A percentile compares a stretch with the other conserved stretches of the same genome.
These are phyloP conservation scores for Gossypium sturtianum DNA, from an alignment of 345 rosid species.

Conservation along the genomic window DNA sequence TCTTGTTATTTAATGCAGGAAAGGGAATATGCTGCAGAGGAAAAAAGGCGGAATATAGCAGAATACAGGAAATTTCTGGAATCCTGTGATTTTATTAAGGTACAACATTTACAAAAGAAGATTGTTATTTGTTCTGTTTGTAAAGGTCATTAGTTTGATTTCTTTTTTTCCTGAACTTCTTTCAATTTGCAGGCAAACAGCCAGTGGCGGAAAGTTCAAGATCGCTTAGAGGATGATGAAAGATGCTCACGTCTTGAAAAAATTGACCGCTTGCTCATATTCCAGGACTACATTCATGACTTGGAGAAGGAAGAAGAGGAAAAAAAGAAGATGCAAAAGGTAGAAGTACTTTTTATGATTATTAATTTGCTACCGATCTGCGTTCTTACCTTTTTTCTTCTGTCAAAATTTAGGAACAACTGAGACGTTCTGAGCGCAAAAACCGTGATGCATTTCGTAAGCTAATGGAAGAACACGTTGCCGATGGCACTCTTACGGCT, in stretches of 20 bases:
- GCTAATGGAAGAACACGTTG: conserved; percentile 74
- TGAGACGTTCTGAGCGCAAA: conserved; percentile 84
- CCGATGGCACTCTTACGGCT: conserved; percentile 70
- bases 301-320: conserved; percentile 92
- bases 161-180: conserved; percentile 17
- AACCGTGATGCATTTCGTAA: conserved; percentile 80
- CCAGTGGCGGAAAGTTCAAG: conserved; percentile 93
- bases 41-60: conserved; percentile 49
- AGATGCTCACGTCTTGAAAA: conserved; percentile 82
- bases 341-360: conserved; percentile 24
- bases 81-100: conserved; percentile 95
- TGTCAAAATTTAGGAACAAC: conserved; percentile 57
- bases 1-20: conserved; percentile 43
- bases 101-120: conserved; percentile 20
- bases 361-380: neutral
- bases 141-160: neutral
- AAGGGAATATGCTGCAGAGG: conserved; percentile 84
- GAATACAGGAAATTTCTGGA: conserved; percentile 72
- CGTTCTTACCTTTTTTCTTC: conserved; percentile 1
- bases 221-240: conserved; percentile 89
- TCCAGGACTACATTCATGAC: conserved; percentile 84
- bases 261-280: conserved; percentile 75
- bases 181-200: conserved; percentile 53
- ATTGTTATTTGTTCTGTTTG: neutral
- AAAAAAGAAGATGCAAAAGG: conserved; percentile 83